Evolutionary conservation across 192 early-diverging fungal species (phyloP).

Genomic region (Entomortierella parvispora): DNA sequence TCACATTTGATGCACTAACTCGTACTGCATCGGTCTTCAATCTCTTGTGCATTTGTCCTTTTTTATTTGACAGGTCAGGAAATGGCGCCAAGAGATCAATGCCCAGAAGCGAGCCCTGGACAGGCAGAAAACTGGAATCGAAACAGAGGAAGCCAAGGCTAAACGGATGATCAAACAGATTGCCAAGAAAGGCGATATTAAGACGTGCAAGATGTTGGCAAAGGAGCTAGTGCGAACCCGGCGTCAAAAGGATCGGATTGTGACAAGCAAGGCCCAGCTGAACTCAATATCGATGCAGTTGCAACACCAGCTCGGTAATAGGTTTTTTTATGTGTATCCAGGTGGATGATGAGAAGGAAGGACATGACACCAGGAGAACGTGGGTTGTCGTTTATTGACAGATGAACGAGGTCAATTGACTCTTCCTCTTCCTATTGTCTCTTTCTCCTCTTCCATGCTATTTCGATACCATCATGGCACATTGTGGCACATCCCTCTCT

Average conservation of each 20-base stretch:
- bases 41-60: neutral
- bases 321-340: neutral
- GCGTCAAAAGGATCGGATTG: slow-evolving; percentile 82
- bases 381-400: neutral
- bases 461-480: no score
- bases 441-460: neutral
- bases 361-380: neutral
- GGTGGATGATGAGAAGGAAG: neutral
- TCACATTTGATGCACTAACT: neutral
- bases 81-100: slow-evolving; percentile 89
- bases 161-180: slow-evolving; percentile 82
- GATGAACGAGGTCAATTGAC: neutral
- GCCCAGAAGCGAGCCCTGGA: slow-evolving; percentile 89
- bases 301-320: slow-evolving; percentile 83
- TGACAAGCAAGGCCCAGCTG: slow-evolving; percentile 92
- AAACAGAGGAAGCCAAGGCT: slow-evolving; percentile 86
- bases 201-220: slow-evolving; percentile 78
- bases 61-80: slow-evolving; percentile 73
- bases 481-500: no score
- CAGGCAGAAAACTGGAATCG: slow-evolving; percentile 80
- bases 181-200: slow-evolving; percentile 88
- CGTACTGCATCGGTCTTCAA: neutral
- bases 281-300: slow-evolving; percentile 92
- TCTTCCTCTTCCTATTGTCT: neutral
- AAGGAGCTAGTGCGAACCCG: slow-evolving; percentile 84